Evolutionary conservation across 768 basidiomycete genomes (phyloP).

Genomic region (Thelephora aurantiotincta): DNA sequence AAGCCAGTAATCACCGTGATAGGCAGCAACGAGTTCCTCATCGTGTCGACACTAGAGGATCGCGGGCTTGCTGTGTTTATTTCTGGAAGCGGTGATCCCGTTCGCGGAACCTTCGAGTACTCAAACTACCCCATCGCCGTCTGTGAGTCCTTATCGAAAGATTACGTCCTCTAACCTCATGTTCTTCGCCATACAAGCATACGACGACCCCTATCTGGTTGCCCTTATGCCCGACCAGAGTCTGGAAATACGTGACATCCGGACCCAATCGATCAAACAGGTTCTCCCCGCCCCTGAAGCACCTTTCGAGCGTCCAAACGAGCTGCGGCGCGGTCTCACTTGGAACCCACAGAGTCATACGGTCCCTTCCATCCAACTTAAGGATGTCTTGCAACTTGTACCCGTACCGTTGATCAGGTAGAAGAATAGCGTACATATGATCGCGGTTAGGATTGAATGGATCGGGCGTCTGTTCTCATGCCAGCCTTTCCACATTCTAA

Average conservation of each 20-base stretch:
- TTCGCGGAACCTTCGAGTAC: constrained; percentile 84
- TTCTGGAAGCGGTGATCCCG: constrained; percentile 73
- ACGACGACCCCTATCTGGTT: constrained; percentile 73
- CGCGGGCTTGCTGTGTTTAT: constrained; percentile 81
- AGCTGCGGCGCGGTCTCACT: constrained; percentile 16
- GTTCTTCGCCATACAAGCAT: constrained; percentile 25
- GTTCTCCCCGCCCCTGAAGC: constrained; percentile 35
- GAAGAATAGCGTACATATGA: background rate
- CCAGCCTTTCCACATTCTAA: constrained; percentile 49
- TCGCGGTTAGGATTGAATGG: background rate
- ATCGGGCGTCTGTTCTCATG: background rate
- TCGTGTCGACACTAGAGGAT: constrained; percentile 73
- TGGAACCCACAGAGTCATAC: constrained; percentile 23
- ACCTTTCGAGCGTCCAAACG: constrained; percentile 13
- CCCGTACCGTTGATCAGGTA: constrained; percentile 16
- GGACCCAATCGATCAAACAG: constrained; percentile 60
- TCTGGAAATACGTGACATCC: constrained; percentile 70
- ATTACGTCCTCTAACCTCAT: background rate
- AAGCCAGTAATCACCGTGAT: constrained; percentile 69
- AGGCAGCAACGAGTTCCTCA: constrained; percentile 66
- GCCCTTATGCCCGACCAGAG: constrained; percentile 68
- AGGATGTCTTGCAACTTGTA: constrained; percentile 24
- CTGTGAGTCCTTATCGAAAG: constrained; percentile 32
- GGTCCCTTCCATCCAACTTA: constrained; percentile 26
- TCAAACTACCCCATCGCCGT: constrained; percentile 60